These are phyloP conservation scores for Fraxinus latifolia DNA, from an alignment of 305 asterid genomes.

Conservation along the genomic window DNA sequence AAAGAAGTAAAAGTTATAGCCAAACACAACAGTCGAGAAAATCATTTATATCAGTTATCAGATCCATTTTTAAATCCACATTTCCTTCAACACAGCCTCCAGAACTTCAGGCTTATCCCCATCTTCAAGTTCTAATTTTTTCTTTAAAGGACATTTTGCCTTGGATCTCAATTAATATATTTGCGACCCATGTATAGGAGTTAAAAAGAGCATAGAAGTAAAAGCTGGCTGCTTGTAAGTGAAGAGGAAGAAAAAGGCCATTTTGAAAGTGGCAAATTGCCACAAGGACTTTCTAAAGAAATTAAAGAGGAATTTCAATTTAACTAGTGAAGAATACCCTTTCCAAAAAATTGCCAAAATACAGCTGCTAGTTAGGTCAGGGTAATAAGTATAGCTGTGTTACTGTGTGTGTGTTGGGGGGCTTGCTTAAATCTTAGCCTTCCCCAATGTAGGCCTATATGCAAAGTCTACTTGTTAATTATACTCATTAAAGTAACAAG, in stretches of 20 bases:
- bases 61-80: constrained; percentile 28
- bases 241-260: constrained; percentile 1
- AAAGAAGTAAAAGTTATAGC: constrained; percentile 35
- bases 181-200: constrained; percentile 33
- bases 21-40: constrained; percentile 11
- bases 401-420: background rate
- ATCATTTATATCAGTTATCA: background rate
- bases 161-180: constrained; percentile 32
- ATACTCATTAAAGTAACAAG: background rate
- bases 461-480: background rate
- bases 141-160: background rate
- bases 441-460: background rate
- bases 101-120: background rate
- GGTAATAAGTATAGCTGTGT: background rate
- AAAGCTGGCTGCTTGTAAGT: constrained; percentile 39
- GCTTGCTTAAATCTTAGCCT: background rate
- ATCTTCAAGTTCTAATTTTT: background rate
- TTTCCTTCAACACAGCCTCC: constrained; percentile 5
- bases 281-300: background rate
- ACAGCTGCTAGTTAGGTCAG: background rate
- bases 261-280: background rate
- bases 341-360: background rate
- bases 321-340: background rate
- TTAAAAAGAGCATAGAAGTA: constrained; percentile 37
- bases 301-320: background rate